These are phyloP conservation scores for Uronychia binucleata DNA, from an alignment of 73 alveolate species.

Conservation along the genomic window DNA sequence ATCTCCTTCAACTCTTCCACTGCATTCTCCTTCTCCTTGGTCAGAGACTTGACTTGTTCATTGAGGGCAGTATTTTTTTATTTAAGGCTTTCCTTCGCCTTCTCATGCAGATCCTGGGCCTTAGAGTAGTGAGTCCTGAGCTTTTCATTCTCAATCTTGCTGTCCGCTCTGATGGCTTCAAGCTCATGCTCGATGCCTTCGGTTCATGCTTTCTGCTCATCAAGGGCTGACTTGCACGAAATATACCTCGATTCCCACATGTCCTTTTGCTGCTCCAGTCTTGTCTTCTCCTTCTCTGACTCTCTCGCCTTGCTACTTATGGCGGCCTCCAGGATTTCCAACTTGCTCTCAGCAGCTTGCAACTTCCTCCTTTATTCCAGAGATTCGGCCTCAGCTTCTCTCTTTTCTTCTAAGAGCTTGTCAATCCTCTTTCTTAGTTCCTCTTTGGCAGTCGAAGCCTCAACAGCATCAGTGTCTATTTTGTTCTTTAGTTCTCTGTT, in stretches of 20 bases:
- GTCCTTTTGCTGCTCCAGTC: background rate
- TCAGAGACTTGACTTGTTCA: background rate
- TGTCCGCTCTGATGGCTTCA: background rate
- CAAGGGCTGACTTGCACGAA: background rate
- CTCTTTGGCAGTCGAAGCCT: background rate
- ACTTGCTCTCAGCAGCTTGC: no score
- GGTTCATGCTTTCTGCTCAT: background rate
- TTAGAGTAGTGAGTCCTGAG: background rate
- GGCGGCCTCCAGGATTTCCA: background rate
- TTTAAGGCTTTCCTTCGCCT: background rate
- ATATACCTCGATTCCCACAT: background rate
- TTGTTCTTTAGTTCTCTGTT: background rate
- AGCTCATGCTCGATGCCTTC: background rate
- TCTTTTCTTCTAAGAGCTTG: background rate
- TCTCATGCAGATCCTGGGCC: background rate
- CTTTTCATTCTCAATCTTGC: background rate
- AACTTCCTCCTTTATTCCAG: no score
- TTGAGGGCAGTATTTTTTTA: background rate
- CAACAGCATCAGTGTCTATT: background rate
- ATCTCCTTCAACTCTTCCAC: background rate
- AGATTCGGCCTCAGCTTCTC: background rate
- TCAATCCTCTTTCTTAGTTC: background rate
- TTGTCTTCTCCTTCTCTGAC: background rate
- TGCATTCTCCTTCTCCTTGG: background rate
- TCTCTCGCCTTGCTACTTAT: background rate